phyloP scores from a whole-genome alignment of 202 grass and related monocot species.

The Brachypodium distachyon region DNA sequence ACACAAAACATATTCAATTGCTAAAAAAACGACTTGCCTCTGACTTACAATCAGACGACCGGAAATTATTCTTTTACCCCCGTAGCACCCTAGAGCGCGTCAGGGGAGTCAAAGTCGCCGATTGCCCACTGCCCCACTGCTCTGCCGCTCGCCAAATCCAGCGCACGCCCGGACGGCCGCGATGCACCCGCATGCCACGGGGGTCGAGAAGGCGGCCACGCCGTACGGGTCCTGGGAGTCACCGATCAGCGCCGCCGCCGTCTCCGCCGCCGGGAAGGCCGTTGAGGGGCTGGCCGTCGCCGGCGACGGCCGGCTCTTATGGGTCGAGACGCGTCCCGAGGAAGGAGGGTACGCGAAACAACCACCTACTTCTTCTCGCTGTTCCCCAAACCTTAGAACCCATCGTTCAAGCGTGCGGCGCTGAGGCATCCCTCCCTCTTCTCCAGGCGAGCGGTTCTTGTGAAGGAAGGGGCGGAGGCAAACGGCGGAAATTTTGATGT shows the following conservation, averaged over 20 bases:
- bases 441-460: constrained; percentile 56
- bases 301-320: constrained; percentile 67
- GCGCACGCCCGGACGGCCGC: neutral
- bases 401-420: neutral
- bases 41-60: too few species aligned
- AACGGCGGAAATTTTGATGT: constrained; percentile 40
- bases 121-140: neutral
- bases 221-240: constrained; percentile 90
- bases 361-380: neutral
- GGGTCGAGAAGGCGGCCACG: constrained; percentile 29
- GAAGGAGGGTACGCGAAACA: constrained; percentile 57
- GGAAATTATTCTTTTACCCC: too few species aligned
- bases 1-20: too few species aligned
- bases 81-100: too few species aligned
- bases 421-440: constrained; percentile 1
- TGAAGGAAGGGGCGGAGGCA: constrained; percentile 51
- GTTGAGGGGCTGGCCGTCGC: constrained; percentile 58
- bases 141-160: neutral
- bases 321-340: constrained; percentile 74
- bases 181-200: constrained; percentile 17
- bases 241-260: constrained; percentile 67
- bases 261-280: constrained; percentile 56
- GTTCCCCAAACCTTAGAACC: neutral
- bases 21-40: too few species aligned
- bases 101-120: too few species aligned